Evolutionary conservation across 2,329 filamentous ascomycete genomes (phyloP), one percentile per base, ranked within the genome.

Genomic region (Verticillium tricorpus): DNA sequence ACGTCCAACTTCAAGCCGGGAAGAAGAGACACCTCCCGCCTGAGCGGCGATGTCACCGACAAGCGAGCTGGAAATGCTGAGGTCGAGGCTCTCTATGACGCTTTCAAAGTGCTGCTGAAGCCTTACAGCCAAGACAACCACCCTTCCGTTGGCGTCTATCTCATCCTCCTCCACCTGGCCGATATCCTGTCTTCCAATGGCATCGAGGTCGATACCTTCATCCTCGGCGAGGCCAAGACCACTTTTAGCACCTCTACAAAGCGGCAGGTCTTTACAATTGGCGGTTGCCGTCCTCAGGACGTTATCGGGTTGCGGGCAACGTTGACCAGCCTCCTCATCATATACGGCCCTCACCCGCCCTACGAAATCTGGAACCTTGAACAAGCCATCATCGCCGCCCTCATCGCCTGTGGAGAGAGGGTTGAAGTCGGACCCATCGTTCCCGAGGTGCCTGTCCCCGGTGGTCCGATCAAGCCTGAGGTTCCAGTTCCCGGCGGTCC

Each of bases 381-480:
- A 52, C 62, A 65, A 39, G 63, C 65, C 50, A 63, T 68, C 58
- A 63, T 59, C 55, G 63, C 65, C 19, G 64, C 64, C 2, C 64
- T 66, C 55, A 57, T 61, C 50, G 62, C 63, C 32, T 68, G 65
- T 58, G 34, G 55, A 17, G 34, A 64, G 32, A 61, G 64, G 17
- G 35, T 63, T 40, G 57, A 37, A 34, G 61, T 54, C 34, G 39
- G 64, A 1, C 59, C 59, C 54, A 63, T 70, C 55, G 63, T 66
- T 9, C 70, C 69, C 19, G 68, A 65, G 56, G 64, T 63, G 28
- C 60, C 68, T 31, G 59, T 71, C 61, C 71, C 73, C 9, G 72
- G 72, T 35, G 73, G 71, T 1, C 68, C 71, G 56, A 63, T 76
- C 40, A 64, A 67, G 14, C 73, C 74, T 5, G 67, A 70, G 8